These are phyloP conservation scores for Mercurialis annua DNA, from an alignment of 345 rosid species.

Conservation along the genomic window DNA sequence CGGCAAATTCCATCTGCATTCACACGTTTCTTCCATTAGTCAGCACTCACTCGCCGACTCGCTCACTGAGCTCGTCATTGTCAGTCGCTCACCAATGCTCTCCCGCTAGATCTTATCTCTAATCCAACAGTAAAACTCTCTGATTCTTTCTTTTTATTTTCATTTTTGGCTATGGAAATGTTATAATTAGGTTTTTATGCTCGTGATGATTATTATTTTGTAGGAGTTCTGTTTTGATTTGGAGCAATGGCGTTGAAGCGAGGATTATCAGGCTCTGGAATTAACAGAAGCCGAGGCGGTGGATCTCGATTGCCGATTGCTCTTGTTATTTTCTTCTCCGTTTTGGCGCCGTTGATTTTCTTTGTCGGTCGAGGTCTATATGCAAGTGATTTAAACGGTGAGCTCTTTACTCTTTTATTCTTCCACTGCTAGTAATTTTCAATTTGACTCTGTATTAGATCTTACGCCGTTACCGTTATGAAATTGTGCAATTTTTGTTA, in stretches of 20 bases:
- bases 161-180: background rate
- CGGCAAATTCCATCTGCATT: no score
- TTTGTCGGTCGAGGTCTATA: conserved; percentile 64
- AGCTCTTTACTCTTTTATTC: conserved; percentile 19
- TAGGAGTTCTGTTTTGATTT: background rate
- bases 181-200: no score
- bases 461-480: background rate
- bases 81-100: conserved; percentile 1
- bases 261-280: conserved; percentile 41
- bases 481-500: background rate
- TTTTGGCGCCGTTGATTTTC: conserved; percentile 65
- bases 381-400: conserved; percentile 44
- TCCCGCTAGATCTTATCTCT: conserved; percentile 29
- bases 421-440: background rate
- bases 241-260: conserved; percentile 68
- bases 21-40: background rate
- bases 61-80: conserved; percentile 7
- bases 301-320: conserved; percentile 59
- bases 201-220: background rate
- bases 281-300: conserved; percentile 35
- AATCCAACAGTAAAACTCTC: conserved; percentile 16
- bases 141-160: background rate
- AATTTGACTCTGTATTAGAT: background rate
- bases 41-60: background rate
- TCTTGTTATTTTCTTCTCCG: conserved; percentile 49